Percentiles rank a stretch among this genome's conserved stretches.
phyloP scores from a whole-genome alignment of 1,284 basidiomycete genomes.

The Tremellales sp. region DNA sequence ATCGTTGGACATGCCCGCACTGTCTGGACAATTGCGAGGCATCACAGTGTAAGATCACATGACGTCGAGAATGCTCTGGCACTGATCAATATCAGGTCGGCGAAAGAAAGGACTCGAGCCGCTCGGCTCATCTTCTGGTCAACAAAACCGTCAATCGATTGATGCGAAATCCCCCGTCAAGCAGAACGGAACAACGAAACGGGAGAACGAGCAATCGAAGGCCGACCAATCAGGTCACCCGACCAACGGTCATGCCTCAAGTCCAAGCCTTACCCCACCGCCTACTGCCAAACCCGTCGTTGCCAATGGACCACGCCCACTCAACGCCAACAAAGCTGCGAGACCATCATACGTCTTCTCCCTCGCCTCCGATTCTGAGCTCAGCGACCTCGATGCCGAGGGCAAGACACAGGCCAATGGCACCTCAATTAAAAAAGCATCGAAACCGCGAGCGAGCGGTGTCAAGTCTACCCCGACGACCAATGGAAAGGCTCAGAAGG shows the following conservation, averaged over 20 bases:
- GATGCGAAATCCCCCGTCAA: background rate
- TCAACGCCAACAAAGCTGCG: background rate
- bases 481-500: constrained; percentile 1
- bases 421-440: no score
- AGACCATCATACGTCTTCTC: background rate
- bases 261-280: background rate
- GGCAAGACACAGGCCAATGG: no score
- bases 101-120: constrained; percentile 29
- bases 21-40: constrained; percentile 30
- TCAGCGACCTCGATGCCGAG: no score
- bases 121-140: constrained; percentile 8
- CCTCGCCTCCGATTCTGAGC: background rate
- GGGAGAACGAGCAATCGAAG: no score
- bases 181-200: background rate
- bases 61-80: background rate
- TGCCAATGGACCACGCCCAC: no score
- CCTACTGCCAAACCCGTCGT: background rate
- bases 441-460: no score
- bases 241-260: no score
- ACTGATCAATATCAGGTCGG: constrained; percentile 16
- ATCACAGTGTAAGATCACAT: constrained; percentile 26
- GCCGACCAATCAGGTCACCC: no score
- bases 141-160: background rate
- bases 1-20: constrained; percentile 27
- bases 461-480: background rate